These are phyloP conservation scores for Leccinum pellstonianum DNA, from an alignment of 768 basidiomycete genomes.

Conservation along the genomic window DNA sequence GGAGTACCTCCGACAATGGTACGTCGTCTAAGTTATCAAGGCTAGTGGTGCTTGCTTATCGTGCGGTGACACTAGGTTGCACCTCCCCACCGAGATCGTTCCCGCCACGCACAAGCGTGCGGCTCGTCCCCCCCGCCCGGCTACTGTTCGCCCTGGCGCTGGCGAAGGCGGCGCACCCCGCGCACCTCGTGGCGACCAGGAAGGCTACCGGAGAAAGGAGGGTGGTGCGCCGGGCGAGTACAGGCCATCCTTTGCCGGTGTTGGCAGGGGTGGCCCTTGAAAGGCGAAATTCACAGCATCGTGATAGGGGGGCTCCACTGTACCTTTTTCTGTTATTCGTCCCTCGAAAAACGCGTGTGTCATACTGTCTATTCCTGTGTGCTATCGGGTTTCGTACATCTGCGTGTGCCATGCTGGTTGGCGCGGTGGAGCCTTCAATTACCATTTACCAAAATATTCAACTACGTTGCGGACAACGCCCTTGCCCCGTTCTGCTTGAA, in stretches of 20 bases:
- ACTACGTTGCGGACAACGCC: too few species aligned
- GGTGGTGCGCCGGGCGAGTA: slow-evolving; percentile 84
- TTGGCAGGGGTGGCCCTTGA: too few species aligned
- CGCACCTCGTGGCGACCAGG: slow-evolving; percentile 83
- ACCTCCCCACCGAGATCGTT: slow-evolving; percentile 94
- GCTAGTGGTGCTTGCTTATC: not conserved
- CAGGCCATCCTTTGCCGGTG: slow-evolving; percentile 69
- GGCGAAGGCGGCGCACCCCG: slow-evolving; percentile 82
- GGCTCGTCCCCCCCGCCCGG: slow-evolving; percentile 81
- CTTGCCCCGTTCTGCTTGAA: too few species aligned
- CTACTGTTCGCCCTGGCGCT: slow-evolving; percentile 65
- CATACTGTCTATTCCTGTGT: too few species aligned
- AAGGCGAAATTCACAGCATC: too few species aligned
- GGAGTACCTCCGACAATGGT: slow-evolving; percentile 93
- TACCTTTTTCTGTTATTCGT: too few species aligned
- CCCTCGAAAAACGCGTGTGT: too few species aligned
- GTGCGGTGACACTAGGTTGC: slow-evolving; percentile 55
- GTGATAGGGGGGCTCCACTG: too few species aligned
- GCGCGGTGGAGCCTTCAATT: too few species aligned
- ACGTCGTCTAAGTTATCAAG: slow-evolving; percentile 7
- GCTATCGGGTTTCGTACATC: too few species aligned
- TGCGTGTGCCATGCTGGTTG: too few species aligned
- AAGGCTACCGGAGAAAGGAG: slow-evolving; percentile 89
- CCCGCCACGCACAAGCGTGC: slow-evolving; percentile 98
- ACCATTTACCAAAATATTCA: too few species aligned